Percentiles rank a stretch among this genome's conserved stretches.
Conservation (phyloP, 129 eudicot species). For the Scalesia atractyloides region DNA sequence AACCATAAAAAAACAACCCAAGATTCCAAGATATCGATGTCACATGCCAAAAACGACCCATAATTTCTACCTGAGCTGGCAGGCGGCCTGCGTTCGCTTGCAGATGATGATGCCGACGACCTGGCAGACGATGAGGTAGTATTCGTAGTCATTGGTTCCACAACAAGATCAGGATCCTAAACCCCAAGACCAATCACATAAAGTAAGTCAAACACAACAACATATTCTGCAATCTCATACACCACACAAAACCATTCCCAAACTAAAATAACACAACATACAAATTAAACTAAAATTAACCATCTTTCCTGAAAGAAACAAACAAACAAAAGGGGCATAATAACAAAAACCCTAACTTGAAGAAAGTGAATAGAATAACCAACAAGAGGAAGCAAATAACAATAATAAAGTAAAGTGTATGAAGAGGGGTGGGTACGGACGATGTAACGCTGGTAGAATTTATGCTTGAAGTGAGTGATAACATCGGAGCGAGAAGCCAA, state of each 20-base stretch:
- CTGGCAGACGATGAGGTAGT: constrained; percentile 59
- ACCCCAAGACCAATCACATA: constrained; percentile 12
- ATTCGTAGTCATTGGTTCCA: constrained; percentile 71
- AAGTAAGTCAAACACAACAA: not conserved
- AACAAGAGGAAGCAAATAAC: too few species aligned
- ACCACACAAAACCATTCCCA: not conserved
- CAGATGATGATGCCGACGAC: constrained; percentile 51
- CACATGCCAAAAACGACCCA: not conserved
- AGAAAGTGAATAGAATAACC: not conserved
- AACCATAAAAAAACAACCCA: not conserved
- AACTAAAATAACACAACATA: not conserved
- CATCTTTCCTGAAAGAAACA: not conserved
- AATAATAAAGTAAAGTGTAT: not conserved
- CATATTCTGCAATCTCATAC: not conserved
- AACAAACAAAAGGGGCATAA: not conserved
- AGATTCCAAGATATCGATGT: not conserved
- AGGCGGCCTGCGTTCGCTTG: constrained; percentile 54
- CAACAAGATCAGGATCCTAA: constrained; percentile 86
- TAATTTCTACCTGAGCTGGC: constrained; percentile 55
- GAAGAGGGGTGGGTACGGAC: constrained; percentile 29
- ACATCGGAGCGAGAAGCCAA: constrained; percentile 90
- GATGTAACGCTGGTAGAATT: constrained; percentile 94
- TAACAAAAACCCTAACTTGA: not conserved
- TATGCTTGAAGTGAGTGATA: constrained; percentile 80
- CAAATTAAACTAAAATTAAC: too few species aligned